Base-by-base conservation (phyloP, 2,329 filamentous ascomycete species). In the Fusarium vanettenii region DNA sequence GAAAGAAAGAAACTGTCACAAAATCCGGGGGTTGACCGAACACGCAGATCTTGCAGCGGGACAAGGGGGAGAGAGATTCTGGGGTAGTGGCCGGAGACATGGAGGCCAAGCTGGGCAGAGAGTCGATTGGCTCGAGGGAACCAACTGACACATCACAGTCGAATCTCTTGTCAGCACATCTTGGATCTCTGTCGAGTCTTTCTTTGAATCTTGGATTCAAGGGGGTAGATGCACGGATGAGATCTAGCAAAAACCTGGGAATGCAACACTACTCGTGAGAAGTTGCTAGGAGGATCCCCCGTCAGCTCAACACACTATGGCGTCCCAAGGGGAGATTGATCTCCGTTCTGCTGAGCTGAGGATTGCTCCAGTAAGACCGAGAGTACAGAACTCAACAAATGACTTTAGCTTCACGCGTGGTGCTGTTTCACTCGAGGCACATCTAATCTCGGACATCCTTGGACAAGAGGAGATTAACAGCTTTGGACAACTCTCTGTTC, bases 61-160 rank as follows among this genome's bases (percentile, higher is more conserved):
- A 64, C 64, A 68, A 66, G 52, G 56, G 76, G 72, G 16, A 25
- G 55, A 59, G 50, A 37, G 55, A 57, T 59, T 66, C 72, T 72
- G 68, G 63, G 65, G 74, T 74, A 71, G 56, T 56, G 39, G 55
- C 55, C 74, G 76, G 76, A 78, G 57, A 78, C 66, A 78, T 66
- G 76, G 74, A 78, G 61, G 31, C 41, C 20, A 45, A 45, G 25
- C 50, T 66, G 60, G 39, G 22, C 4, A 52, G 25, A 29, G 25
- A 31, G 25, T 69, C 41, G 22, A 62, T 68, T 62, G 59, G 43
- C 2, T 31, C 25, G 10, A 20, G 20, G n/a, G 25, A 25, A 22
- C 31, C n/a, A 45, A n/a, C 14, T 37, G 8, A 31, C 33, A 52
- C 20, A 35, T 29, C 41, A 16, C 39, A 61, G 3, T 25, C 18